These are phyloP conservation scores for Thielaviopsis punctulata DNA, from an alignment of 2,329 filamentous ascomycete species.

Conservation along the genomic window DNA sequence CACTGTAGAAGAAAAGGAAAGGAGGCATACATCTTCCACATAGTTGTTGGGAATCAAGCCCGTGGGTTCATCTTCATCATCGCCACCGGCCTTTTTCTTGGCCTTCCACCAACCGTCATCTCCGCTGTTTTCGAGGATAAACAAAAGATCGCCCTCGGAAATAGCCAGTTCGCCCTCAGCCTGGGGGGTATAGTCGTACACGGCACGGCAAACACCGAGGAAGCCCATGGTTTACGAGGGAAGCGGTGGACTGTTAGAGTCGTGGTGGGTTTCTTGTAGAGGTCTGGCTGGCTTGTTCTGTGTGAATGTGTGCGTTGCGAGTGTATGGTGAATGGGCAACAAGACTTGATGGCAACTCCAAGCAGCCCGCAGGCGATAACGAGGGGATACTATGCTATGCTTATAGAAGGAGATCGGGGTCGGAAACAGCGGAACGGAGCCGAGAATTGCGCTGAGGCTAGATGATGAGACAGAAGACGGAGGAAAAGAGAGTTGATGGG, in stretches of 20 bases:
- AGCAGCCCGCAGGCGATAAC: no score
- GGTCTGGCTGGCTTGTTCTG: no score
- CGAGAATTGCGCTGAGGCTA: no score
- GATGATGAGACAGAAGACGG: no score
- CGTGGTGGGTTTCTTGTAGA: no score
- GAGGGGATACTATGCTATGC: no score
- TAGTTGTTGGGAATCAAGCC: conserved; percentile 91
- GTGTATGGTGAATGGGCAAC: no score
- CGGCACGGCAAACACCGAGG: conserved; percentile 71
- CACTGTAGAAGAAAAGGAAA: conserved; percentile 1
- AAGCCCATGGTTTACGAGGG: conserved; percentile 56
- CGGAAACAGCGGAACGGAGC: no score
- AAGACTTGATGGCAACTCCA: no score
- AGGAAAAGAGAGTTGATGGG: no score
- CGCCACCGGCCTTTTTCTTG: conserved; percentile 69
- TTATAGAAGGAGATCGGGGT: no score
- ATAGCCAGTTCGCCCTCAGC: conserved; percentile 73
- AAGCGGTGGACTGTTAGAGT: neutral
- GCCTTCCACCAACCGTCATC: conserved; percentile 88
- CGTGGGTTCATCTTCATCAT: conserved; percentile 81
- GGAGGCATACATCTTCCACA: conserved; percentile 56
- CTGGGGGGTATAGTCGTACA: conserved; percentile 87
- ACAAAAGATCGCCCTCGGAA: conserved; percentile 72
- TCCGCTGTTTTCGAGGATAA: conserved; percentile 64
- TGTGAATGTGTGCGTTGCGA: no score